Evolutionary conservation across 345 rosid species (phyloP).

Genomic region (Schrenkiella parvula): DNA sequence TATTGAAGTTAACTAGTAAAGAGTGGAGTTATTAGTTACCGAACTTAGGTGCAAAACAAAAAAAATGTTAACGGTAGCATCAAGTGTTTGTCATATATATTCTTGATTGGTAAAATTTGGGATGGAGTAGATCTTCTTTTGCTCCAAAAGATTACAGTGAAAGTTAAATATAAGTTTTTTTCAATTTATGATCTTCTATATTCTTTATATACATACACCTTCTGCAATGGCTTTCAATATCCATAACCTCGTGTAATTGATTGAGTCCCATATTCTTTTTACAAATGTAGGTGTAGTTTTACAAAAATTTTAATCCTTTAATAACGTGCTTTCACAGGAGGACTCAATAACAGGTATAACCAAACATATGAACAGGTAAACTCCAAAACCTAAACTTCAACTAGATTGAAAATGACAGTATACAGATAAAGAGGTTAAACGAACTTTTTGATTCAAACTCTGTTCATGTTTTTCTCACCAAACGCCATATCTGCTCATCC

Average conservation of each 20-base stretch:
- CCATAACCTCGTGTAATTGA: too few relatives aligned
- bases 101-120: too few relatives aligned
- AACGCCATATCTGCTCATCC: slow-evolving; percentile 10
- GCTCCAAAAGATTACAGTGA: too few relatives aligned
- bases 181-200: too few relatives aligned
- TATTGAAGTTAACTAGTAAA: neutral
- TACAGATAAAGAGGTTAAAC: slow-evolving; percentile 29
- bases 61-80: too few relatives aligned
- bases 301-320: neutral
- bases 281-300: neutral
- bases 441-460: neutral
- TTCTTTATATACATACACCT: too few relatives aligned
- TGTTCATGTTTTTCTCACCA: slow-evolving; percentile 19
- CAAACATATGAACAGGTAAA: neutral
- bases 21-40: neutral
- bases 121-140: too few relatives aligned
- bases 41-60: neutral
- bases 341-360: neutral
- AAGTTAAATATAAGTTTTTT: too few relatives aligned
- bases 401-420: slow-evolving; percentile 10
- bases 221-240: too few relatives aligned
- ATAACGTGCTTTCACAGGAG: too few relatives aligned
- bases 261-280: too few relatives aligned
- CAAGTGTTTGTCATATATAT: too few relatives aligned
- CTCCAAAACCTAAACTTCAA: slow-evolving; percentile 17